These are phyloP conservation scores for Filobasidium uniguttulatum DNA, from an alignment of 1,284 basidiomycete genomes.

Conservation along the genomic window DNA sequence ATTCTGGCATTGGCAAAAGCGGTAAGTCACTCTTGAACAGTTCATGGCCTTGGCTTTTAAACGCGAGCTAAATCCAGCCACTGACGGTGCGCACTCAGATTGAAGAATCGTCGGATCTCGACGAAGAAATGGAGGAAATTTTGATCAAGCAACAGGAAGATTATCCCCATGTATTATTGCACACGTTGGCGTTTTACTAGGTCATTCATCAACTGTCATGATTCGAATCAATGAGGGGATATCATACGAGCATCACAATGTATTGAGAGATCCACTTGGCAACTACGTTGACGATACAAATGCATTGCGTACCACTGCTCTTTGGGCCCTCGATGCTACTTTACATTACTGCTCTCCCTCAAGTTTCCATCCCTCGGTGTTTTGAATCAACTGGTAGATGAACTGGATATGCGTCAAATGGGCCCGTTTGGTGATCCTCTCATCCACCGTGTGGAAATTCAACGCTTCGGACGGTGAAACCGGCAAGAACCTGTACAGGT, in stretches of 20 bases:
- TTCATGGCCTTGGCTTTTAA: not conserved
- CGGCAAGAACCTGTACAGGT: conserved; percentile 41
- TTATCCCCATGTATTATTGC: conserved; percentile 83
- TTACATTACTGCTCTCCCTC: conserved; percentile 2
- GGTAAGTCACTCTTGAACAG: conserved; percentile 44
- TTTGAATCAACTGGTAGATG: conserved; percentile 41
- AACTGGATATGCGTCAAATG: conserved; percentile 39
- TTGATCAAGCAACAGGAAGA: conserved; percentile 68
- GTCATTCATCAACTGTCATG: no score
- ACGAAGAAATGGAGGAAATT: conserved; percentile 80
- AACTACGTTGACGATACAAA: no score
- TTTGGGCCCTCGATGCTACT: not conserved
- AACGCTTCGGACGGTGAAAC: conserved; percentile 25
- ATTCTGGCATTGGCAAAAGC: conserved; percentile 85
- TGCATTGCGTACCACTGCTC: no score
- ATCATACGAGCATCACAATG: no score
- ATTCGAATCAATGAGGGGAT: no score
- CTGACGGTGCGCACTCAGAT: conserved; percentile 42
- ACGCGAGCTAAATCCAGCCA: not conserved
- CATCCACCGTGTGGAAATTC: conserved; percentile 42
- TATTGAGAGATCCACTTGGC: no score
- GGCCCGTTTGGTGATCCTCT: conserved; percentile 34
- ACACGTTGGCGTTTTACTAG: conserved; percentile 78
- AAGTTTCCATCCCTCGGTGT: conserved; percentile 34
- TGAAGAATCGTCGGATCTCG: conserved; percentile 69